Evolutionary conservation across 2,329 filamentous ascomycete genomes (phyloP), one percentile per base, ranked within the genome.

Genomic region (Cladobotryum protrusum): DNA sequence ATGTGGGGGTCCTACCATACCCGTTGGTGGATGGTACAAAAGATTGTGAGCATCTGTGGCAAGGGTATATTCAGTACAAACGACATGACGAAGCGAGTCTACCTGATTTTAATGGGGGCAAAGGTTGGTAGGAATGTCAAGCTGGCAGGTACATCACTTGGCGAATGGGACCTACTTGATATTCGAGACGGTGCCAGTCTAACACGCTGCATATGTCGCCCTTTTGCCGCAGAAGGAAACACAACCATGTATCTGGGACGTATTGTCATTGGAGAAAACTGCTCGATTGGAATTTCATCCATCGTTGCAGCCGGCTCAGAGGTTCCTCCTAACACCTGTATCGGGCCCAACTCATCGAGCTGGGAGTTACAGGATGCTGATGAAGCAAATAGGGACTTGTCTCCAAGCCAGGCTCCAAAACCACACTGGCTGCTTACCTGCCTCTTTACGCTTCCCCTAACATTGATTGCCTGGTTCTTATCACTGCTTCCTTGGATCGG

Each of bases 1-100:
- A 82, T 82, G 78, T 82, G 78, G 78, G 77, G 76, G 1, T 53
- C 59, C 1, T 81, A 81, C 56, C 78, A 81, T 58, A 80, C 75
- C 0, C 68, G 76, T 8, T 82, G 78, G 78, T 82, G 78, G 78
- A 56, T 81, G 48, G 72, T 73, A 1, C 72, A 81, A 58, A 81
- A 81, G 63, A 71, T 72, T 17, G 65, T 76, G 3, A 67, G 69
- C 34, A 63, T 79, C 12, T 70, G 69, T 49, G 78, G 77, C 14
- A 69, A 67, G 50, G 76, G 77, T 1, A 50, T 73, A 32, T 79
- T 77, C 53, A 60, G 59, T 18, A 52, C 63, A 45, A 68, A 64
- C 41, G 69, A 75, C 43, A 63, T 54, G 33, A 70, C 69, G 0
- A 61, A 66, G 5, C 58, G 69, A 8, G 52, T 73, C 1, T 81